Evolutionary conservation across 108 stramenopile species (phyloP).

Genomic region (Fragilaria radians): DNA sequence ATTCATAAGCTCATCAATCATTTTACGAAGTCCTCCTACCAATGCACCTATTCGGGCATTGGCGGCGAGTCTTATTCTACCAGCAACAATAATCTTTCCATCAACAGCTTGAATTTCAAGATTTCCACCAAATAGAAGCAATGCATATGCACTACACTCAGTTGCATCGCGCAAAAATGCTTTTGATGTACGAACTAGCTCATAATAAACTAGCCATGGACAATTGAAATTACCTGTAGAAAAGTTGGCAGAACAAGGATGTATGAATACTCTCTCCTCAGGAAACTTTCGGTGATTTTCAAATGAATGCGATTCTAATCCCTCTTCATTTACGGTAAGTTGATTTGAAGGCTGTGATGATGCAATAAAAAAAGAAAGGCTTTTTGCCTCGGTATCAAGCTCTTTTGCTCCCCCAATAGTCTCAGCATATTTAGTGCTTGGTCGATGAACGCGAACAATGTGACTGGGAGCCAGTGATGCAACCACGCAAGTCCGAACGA

Average conservation of each 20-base stretch:
- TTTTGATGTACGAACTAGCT: conserved; percentile 83
- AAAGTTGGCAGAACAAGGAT: conserved; percentile 83
- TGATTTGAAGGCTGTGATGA: neutral
- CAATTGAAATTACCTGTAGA: conserved; percentile 74
- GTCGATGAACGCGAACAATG: conserved; percentile 62
- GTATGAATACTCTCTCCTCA: conserved; percentile 88
- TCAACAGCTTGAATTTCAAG: conserved; percentile 82
- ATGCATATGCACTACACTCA: conserved; percentile 82
- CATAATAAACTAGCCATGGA: conserved; percentile 91
- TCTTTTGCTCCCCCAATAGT: conserved; percentile 75
- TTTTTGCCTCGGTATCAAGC: conserved; percentile 61
- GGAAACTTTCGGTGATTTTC: conserved; percentile 13
- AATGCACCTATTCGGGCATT: conserved; percentile 87
- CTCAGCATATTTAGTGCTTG: conserved; percentile 68
- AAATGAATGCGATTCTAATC: neutral
- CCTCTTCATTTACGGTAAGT: conserved; percentile 1
- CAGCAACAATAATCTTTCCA: conserved; percentile 67
- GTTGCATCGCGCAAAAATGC: conserved; percentile 88
- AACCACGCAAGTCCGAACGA: conserved; percentile 63
- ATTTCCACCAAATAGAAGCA: conserved; percentile 89
- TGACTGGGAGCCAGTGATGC: conserved; percentile 66
- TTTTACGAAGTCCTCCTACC: conserved; percentile 71
- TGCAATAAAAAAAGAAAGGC: conserved; percentile 68
- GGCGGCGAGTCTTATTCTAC: conserved; percentile 72
- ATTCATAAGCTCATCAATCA: conserved; percentile 64